phyloP scores from a whole-genome alignment of 345 rosid genomes.

The Linum trigynum region DNA sequence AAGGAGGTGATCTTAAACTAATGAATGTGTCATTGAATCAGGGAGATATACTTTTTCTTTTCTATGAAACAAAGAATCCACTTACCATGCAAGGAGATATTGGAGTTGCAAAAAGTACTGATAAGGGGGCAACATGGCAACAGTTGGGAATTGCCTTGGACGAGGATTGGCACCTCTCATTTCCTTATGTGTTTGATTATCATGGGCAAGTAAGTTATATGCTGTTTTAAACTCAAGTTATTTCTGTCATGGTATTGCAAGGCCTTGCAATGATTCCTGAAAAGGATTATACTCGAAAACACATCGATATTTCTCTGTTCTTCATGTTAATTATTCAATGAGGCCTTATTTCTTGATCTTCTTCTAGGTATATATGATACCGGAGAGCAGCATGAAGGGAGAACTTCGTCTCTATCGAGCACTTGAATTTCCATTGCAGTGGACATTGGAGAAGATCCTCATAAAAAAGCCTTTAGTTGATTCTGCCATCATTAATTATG shows the following conservation, averaged over 20 bases:
- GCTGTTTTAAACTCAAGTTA: neutral
- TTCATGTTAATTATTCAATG: slow-evolving; percentile 6
- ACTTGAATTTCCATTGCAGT: slow-evolving; percentile 59
- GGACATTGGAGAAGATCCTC: slow-evolving; percentile 63
- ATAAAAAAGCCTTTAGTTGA: slow-evolving; percentile 69
- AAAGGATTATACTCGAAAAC: neutral
- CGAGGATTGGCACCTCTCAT: slow-evolving; percentile 95
- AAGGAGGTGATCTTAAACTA: no score
- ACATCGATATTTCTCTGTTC: neutral
- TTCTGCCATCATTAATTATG: slow-evolving; percentile 45
- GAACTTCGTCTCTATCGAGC: slow-evolving; percentile 78
- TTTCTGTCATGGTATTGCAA: neutral
- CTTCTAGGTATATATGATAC: slow-evolving; percentile 85
- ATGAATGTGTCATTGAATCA: slow-evolving; percentile 19
- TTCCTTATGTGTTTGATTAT: slow-evolving; percentile 70
- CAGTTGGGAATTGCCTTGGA: slow-evolving; percentile 84
- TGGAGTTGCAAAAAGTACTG: slow-evolving; percentile 72
- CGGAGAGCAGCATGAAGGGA: slow-evolving; percentile 66
- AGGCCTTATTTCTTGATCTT: neutral
- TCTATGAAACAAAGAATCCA: slow-evolving; percentile 75
- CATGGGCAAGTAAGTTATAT: slow-evolving; percentile 55
- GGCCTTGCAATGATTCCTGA: neutral
- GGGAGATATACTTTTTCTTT: slow-evolving; percentile 66
- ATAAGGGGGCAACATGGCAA: slow-evolving; percentile 88
- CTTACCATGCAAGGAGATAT: slow-evolving; percentile 89